Conservation (phyloP, 139 green algal genomes). For the Chlorella sp. region DNA sequence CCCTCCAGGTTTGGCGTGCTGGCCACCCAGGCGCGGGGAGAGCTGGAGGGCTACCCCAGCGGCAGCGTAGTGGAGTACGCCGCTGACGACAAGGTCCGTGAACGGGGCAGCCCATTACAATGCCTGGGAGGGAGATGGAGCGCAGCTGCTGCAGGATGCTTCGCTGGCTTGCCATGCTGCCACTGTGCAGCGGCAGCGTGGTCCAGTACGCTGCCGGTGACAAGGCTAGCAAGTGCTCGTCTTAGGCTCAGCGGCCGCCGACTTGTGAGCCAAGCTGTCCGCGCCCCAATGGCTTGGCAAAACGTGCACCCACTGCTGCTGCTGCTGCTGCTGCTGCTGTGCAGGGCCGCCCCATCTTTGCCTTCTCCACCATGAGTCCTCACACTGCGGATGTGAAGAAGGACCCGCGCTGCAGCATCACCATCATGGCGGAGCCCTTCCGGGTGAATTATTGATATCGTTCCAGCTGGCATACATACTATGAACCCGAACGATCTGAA, state of each 20-base stretch:
- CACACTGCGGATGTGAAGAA: slow-evolving; percentile 78
- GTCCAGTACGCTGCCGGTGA: not conserved
- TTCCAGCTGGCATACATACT: no score
- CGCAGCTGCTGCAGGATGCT: no score
- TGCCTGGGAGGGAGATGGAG: no score
- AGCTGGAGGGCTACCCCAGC: slow-evolving; percentile 60
- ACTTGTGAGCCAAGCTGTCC: no score
- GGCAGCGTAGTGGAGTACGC: slow-evolving; percentile 79
- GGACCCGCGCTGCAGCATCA: slow-evolving; percentile 66
- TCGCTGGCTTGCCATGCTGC: no score
- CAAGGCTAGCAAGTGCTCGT: no score
- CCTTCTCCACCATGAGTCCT: slow-evolving; percentile 65
- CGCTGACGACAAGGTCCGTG: slow-evolving; percentile 43
- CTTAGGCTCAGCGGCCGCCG: no score
- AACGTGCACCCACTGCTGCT: no score
- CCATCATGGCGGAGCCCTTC: slow-evolving; percentile 70
- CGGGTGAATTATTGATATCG: slow-evolving; percentile 35
- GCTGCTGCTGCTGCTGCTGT: not conserved
- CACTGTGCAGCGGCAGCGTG: not conserved
- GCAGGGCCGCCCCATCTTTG: slow-evolving; percentile 66
- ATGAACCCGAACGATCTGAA: no score
- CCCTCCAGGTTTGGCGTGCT: slow-evolving; percentile 65
- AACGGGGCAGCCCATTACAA: no score
- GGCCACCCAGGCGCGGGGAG: slow-evolving; percentile 56
- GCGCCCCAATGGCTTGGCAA: no score